Conservation (phyloP, 495 filamentous ascomycete genomes). For the Penicillium goetzii region DNA sequence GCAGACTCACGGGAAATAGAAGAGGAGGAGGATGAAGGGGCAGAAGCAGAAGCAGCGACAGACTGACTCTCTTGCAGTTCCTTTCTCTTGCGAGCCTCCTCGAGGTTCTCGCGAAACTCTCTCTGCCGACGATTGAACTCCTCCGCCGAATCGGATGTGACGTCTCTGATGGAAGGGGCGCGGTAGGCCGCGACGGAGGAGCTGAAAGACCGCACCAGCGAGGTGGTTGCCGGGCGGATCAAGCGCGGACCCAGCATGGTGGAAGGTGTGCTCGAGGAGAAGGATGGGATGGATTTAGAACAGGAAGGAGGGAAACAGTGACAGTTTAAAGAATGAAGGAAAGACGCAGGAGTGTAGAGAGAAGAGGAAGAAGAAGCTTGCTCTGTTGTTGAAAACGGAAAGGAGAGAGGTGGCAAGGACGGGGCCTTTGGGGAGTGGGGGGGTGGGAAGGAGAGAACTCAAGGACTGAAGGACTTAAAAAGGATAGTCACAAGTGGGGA, state of each 20-base stretch:
- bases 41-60: slow-evolving; percentile 51
- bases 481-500: slow-evolving; percentile 1
- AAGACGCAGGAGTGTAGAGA: not conserved
- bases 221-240: slow-evolving; percentile 48
- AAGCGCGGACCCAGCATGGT: slow-evolving; percentile 56
- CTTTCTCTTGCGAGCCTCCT: slow-evolving; percentile 70
- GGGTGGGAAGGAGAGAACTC: not conserved
- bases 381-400: not conserved
- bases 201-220: slow-evolving; percentile 62
- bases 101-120: slow-evolving; percentile 82
- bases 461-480: not conserved
- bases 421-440: not conserved
- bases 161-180: slow-evolving; percentile 82
- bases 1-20: slow-evolving; percentile 49
- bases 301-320: not conserved
- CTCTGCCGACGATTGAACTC: slow-evolving; percentile 80
- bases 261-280: slow-evolving; percentile 3
- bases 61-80: slow-evolving; percentile 86
- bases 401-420: not conserved
- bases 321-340: not conserved
- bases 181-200: slow-evolving; percentile 58
- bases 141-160: slow-evolving; percentile 69
- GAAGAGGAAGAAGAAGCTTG: not conserved
- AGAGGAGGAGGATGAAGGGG: slow-evolving; percentile 47
- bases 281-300: not conserved